phyloP scores from a whole-genome alignment of 140 eudicot species.

The Stevia rebaudiana region DNA sequence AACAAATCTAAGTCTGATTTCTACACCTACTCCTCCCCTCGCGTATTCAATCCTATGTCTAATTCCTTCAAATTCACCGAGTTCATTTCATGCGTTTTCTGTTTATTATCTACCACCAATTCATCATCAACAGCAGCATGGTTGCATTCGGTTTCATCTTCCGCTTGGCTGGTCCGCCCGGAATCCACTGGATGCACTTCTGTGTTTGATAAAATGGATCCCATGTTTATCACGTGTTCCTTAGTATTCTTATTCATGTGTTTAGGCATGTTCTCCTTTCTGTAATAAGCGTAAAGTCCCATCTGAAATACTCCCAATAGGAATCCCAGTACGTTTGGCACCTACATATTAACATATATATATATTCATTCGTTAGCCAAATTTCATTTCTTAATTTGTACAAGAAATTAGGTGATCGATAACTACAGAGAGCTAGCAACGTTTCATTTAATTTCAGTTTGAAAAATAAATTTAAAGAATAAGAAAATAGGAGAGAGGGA shows the following conservation, averaged over 20 bases:
- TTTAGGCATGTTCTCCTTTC: conserved; percentile 25
- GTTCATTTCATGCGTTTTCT: no score
- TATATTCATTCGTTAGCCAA: not conserved
- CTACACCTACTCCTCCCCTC: no score
- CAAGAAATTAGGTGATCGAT: no score
- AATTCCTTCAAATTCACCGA: no score
- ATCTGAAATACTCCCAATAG: conserved; percentile 66
- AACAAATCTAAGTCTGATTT: no score
- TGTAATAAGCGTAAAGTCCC: conserved; percentile 52
- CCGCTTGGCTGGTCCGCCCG: conserved; percentile 19
- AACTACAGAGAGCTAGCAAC: no score
- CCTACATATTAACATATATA: conserved; percentile 28
- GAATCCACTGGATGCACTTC: conserved; percentile 50
- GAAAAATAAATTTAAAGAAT: no score
- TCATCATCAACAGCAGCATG: no score
- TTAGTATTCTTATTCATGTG: conserved; percentile 1
- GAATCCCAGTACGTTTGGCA: conserved; percentile 77
- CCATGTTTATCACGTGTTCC: conserved; percentile 35
- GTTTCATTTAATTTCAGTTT: no score
- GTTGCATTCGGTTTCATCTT: not conserved
- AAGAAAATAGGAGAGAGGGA: not conserved
- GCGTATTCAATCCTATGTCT: no score
- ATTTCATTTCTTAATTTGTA: not conserved
- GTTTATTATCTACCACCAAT: not conserved
- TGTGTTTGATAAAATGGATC: conserved; percentile 20